Evolutionary conservation across 2,329 filamentous ascomycete species (phyloP), one percentile per base, ranked within the genome.

Genomic region (Trichoderma koningii): DNA sequence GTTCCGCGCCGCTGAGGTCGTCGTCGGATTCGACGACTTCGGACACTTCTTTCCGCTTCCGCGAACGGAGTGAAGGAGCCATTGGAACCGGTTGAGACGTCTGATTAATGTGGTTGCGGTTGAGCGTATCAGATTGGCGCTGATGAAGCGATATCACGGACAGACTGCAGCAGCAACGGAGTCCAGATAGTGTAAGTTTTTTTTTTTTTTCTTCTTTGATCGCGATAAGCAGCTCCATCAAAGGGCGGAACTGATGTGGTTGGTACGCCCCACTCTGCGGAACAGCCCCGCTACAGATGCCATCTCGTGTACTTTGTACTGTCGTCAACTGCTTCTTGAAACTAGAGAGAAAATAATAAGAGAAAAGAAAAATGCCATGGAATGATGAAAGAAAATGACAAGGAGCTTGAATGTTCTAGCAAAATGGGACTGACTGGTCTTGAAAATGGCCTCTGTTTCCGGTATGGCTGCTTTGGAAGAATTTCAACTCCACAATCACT

Each of bases 41-140:
- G 26, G 81, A 83, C 21, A 85, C 81, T 67, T 85, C 84, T 77
- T 90, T 91, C 69, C 89, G 85, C 80, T 91, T 91, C 75, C 85
- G 82, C 70, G 73, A 71, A 47, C 38, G 61, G 57, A 63, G 64
- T 66, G 65, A 53, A 48, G 47, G 53, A 62, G 56, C 56, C 70
- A 71, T 71, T 64, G 55, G 62, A 65, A 17, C 38, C 23, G 50
- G 34, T 38, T 12, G 2, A 9, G 5, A 12, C 12, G 34, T 4
- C 10, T 38, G 6, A 28, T 47, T 47, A 3, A 3, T 57, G 47
- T 59, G 45, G 47, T 34, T 57, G 42, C 10, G 51, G 34, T 21
- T 57, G 51, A 34, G 7, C 42, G 51, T 38, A 60, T 60, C 23
- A 15, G 30, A 19, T 42, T 23, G 34, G 34, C 12, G 28, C 52